phyloP scores from a whole-genome alignment of 2,329 filamentous ascomycete species.

The Phaeosphaeria sp. region DNA sequence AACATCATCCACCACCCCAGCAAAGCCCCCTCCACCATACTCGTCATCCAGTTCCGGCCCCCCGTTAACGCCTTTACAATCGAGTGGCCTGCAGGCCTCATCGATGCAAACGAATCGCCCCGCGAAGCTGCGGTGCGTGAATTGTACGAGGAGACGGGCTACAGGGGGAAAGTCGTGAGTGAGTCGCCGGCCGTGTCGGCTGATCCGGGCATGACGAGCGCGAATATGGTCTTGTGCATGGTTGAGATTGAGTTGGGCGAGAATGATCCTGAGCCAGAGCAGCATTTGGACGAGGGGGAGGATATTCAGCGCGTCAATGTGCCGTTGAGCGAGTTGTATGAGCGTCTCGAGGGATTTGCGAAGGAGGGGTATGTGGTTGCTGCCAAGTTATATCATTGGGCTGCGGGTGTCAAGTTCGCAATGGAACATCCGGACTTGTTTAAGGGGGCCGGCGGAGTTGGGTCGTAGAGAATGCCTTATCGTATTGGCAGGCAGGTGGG shows the following conservation, averaged over 20 bases:
- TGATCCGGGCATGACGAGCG: slow-evolving; percentile 36
- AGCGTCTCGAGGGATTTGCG: slow-evolving; percentile 27
- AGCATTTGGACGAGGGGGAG: slow-evolving; percentile 37
- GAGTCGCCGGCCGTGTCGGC: slow-evolving; percentile 27
- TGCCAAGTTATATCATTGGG: slow-evolving; percentile 39
- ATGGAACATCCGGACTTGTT: slow-evolving; percentile 33
- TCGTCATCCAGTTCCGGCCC: slow-evolving; percentile 62
- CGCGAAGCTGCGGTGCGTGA: slow-evolving; percentile 64
- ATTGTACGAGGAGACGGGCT: slow-evolving; percentile 68
- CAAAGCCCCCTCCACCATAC: slow-evolving; percentile 36
- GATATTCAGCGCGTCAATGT: slow-evolving; percentile 36
- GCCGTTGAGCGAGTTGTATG: slow-evolving; percentile 30
- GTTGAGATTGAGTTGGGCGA: slow-evolving; percentile 31
- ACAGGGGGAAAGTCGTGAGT: slow-evolving; percentile 54
- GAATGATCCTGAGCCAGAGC: slow-evolving; percentile 27
- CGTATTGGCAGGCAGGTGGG: no score
- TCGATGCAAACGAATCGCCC: slow-evolving; percentile 62
- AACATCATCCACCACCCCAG: slow-evolving; percentile 62
- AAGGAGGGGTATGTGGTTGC: slow-evolving; percentile 35
- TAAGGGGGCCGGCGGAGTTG: slow-evolving; percentile 11
- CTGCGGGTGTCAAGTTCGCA: slow-evolving; percentile 33
- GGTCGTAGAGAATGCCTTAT: no score
- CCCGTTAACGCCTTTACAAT: slow-evolving; percentile 64
- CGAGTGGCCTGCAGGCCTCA: slow-evolving; percentile 59
- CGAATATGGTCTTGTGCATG: slow-evolving; percentile 34